Base-by-base conservation (phyloP, 192 early-diverging fungal species). In the Umbelopsis ramanniana region DNA sequence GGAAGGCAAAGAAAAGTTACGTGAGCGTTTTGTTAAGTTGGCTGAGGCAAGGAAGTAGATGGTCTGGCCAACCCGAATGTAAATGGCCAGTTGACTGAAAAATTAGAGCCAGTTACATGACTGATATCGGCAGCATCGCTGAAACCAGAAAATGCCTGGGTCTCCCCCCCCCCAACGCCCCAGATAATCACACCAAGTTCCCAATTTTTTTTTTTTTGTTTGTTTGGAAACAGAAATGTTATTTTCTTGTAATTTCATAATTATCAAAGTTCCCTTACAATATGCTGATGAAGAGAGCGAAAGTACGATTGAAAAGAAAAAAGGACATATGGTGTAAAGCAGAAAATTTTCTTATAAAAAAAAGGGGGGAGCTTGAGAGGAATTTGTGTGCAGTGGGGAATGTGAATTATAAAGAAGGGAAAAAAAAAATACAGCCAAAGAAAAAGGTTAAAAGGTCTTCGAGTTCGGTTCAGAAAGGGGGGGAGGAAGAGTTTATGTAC, bases 371-470 rank as follows among this genome's bases (percentile, higher is more conserved):
- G n/a, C 15, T 21, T 43, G 40, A 29, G 57, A 8, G 33, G 57
- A 37, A 17, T 63, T 35, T 63, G 57, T 33, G 57, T 50, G 48
- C 48, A 50, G 33, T 29, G 29, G 7, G 57, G 15, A 37, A 29
- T 63, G 57, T 63, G 33, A 63, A 38, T 26, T 11, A 37, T 15
- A 33, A 63, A 37, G 17, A 37, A 63, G 17, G 26, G 14, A 57
- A 63, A 37, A n/a, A 37, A n/a, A 37, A 63, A 63, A 35, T 63
- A 63, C 57, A 63, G 17, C 53, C 53, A 55, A 57, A 63, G 33
- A 63, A 37, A 38, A 60, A 17, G 10, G 26, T 19, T 57, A 37
- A 37, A 37, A 37, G 37, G 57, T 50, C 48, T 50, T 50, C n/a
- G 48, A 50, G 33, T 12, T 63, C 23, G 17, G 26, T 29, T 29